Base-by-base conservation (phyloP, 441 rosid species). In the Arabidopsis hybrid region DNA sequence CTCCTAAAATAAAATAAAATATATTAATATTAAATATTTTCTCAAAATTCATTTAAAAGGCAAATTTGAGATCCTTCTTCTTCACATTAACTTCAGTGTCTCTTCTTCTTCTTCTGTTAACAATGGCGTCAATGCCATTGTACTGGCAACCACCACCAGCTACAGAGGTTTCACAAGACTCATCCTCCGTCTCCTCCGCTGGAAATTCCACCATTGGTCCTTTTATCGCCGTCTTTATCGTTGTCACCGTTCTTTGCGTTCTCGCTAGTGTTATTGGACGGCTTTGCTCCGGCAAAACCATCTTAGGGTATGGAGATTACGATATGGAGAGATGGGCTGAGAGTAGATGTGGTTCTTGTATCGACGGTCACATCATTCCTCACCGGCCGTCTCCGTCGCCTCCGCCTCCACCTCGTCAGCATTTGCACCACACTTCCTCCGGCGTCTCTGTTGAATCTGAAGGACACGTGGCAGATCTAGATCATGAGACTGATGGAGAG, bases 271-370 rank as follows among this genome's bases (percentile, higher is more conserved):
- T 90, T 86, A 69, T 92, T 58, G 94, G 90, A 42, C 88, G 92
- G 76, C 75, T 90, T 21, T 92, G 97, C 79, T 83, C 96, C 0
- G 94, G 96, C 4, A 85, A 78, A 85, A 84, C 78, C 60, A 82
- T 90, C 67, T 60, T 87, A 73, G 90, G 97, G 0, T 81, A 81
- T 10, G 92, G 89, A 13, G 82, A 82, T 43, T 86, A 78, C 52
- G 88, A 92, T 66, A 50, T 92, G 13, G 96, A 90, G 79, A 85
- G 87, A 60, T 90, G 97, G 94, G 86, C 86, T 5, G 96, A 92
- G 78, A 58, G 74, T 5, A 85, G 85, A 78, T 92, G 85, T 45
- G 71, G 85, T 51, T 79, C 97, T 72, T 92, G 97, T 79, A 88
- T 92, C 67, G 93, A 92, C 68, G 97, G 96, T n/a, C 79, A 83